These are phyloP conservation scores for Lolium rigidum DNA, from an alignment of 176 grass and related monocot genomes.

Conservation along the genomic window DNA sequence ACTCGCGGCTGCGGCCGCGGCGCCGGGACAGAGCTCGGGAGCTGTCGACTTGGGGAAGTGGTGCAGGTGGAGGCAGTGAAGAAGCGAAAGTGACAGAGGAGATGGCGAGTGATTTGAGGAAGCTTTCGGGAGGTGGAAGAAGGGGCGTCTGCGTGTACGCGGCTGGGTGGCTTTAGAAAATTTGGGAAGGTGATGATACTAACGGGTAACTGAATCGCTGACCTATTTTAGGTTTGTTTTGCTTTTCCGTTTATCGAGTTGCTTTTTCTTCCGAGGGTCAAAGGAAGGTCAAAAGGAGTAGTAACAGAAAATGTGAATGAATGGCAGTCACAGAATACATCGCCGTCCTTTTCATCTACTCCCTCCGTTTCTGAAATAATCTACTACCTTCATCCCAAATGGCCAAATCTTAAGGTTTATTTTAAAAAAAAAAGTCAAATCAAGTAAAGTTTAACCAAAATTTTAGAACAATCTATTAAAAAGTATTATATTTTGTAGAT, in stretches of 20 bases:
- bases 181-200: neutral
- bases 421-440: too few relatives aligned
- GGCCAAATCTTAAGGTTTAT: too few relatives aligned
- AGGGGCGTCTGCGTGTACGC: neutral
- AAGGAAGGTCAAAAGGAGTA: slow-evolving; percentile 8
- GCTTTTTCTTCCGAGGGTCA: slow-evolving; percentile 15
- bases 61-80: neutral
- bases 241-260: neutral
- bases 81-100: neutral
- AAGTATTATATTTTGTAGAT: too few relatives aligned
- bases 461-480: too few relatives aligned
- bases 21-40: neutral
- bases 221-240: slow-evolving; percentile 30
- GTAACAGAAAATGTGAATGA: neutral
- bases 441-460: too few relatives aligned
- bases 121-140: neutral
- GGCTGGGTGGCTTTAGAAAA: slow-evolving; percentile 1
- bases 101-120: slow-evolving; percentile 33
- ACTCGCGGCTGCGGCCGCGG: neutral
- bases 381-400: too few relatives aligned
- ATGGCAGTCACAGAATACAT: too few relatives aligned
- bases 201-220: neutral
- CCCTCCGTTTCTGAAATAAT: too few relatives aligned
- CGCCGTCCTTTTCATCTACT: too few relatives aligned
- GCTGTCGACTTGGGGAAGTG: neutral